Base-by-base conservation (phyloP, 2,329 filamentous ascomycete species). In the Fusarium praegraminearum region DNA sequence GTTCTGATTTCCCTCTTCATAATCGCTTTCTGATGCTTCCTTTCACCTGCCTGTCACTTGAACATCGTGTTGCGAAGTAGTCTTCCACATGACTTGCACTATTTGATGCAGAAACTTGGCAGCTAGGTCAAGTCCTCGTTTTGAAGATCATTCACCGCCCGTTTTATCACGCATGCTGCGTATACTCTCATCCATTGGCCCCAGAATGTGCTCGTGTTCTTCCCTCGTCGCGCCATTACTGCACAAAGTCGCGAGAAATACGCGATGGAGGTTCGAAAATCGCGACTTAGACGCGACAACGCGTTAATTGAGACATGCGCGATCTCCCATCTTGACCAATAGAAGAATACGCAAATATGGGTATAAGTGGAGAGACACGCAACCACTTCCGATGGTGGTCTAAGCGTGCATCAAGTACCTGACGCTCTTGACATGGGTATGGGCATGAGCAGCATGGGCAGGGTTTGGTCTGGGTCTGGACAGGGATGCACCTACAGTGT, bases 341-440 rank as follows among this genome's bases (percentile, higher is more conserved):
- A 5, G 62, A 49, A 44, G 47, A 49, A 26, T 20, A 68, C 30
- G 33, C 22, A 46, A 28, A 20, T 8, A 44, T 55, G 59, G 67
- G 30, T 65, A 53, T 58, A 20, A 22, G 56, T 60, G 68, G 72
- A n/a, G 36, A 49, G 15, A 24, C 38, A 67, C 70, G 72, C 72
- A 74, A 58, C 59, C 72, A 74, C 72, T 74, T 74, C 72, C 72
- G 72, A 43, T 24, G 7, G 9, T 74, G 72, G 61, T 59, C 68
- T 45, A 65, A 74, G 72, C 72, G 54, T 67, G 44, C 67, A 64
- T 58, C 32, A 68, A 70, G 62, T 70, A 55, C 67, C 66, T 70
- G 57, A 50, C 35, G 52, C 45, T 58, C 43, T 28, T 22, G 30
- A 44, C 54, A 52, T 56, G 67, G 52, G 46, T 16, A 44, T 35